Base-by-base conservation (phyloP, 106 monocot species). In the Vanilla planifolia region DNA sequence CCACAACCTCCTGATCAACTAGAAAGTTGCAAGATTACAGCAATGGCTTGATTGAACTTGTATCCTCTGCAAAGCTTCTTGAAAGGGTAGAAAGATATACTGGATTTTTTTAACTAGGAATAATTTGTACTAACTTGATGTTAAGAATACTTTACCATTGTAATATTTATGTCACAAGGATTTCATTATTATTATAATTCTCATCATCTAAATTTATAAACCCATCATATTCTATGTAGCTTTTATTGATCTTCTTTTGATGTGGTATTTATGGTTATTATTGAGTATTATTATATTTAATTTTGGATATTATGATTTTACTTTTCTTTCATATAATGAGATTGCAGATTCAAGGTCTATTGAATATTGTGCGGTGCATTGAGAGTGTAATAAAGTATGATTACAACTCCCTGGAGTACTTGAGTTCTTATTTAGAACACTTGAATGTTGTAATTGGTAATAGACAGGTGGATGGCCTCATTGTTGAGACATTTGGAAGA, bases 401-500 rank as follows among this genome's bases (percentile, higher is more conserved):
- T 45, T 92, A 88, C 66, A 75, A 27, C 62, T 88, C 98, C 8
- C 51, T 98, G 51, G 82, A 92, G 47, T 63, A 79, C 56, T 61
- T 98, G 67, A 92, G 77, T 46, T 79, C 81, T 2, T 88, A 64
- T 45, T 69, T 98, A 10, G 77, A 88, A 71, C 81, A 88, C 26
- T 63, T 98, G 34, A 82, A 79, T 82, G 79, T 70, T 55, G 73
- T 88, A 65, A 75, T 88, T 45, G 77, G 79, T 41, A 73, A 73
- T 21, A 88, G 88, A 66, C 81, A 74, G 57, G 90, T 86, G 47
- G 86, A 96, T 55, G 91, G 75, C 23, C 98, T 98, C 77, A 70
- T 88, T 68, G 80, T 92, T 30, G 98, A 92, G 51, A 98, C 98
- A 67, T 92, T 98, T 79, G 98, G 98, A 58, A 84, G 77, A 68